Conservation (phyloP, 495 filamentous ascomycete species). For the Cercophora newfieldiana region DNA sequence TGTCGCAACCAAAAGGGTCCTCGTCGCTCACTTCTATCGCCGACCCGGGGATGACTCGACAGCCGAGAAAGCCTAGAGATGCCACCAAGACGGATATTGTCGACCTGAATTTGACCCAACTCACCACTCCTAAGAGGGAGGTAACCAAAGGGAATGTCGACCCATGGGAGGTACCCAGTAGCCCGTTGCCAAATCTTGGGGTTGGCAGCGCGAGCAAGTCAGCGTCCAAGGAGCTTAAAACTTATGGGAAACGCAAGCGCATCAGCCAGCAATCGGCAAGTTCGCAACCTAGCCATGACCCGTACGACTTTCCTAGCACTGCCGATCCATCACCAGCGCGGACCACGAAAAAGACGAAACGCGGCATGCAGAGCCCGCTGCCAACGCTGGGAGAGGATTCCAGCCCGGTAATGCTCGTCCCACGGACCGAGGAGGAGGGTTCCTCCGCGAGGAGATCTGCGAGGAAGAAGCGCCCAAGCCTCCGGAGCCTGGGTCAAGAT, state of each 20-base stretch:
- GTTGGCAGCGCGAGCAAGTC: conserved; percentile 2
- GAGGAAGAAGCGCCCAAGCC: neutral
- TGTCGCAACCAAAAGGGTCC: neutral
- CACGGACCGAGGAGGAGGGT: conserved; percentile 4
- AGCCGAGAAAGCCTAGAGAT: conserved; percentile 2
- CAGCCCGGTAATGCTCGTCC: conserved; percentile 17
- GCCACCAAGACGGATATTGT: conserved; percentile 16
- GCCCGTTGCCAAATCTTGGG: too few relatives aligned
- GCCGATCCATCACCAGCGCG: conserved; percentile 17
- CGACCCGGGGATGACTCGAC: conserved; percentile 20
- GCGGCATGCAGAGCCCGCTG: neutral
- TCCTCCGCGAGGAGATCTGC: neutral
- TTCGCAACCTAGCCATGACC: conserved; percentile 23
- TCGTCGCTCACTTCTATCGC: conserved; percentile 25
- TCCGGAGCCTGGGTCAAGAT: neutral
- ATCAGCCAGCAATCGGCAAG: conserved; percentile 7
- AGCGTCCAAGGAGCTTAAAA: conserved; percentile 5
- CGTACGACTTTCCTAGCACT: conserved; percentile 22
- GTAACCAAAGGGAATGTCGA: conserved; percentile 3
- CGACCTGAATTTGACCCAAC: conserved; percentile 26
- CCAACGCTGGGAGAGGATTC: conserved; percentile 4
- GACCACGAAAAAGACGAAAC: conserved; percentile 9
- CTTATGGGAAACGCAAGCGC: conserved; percentile 26
- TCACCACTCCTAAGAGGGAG: conserved; percentile 25
- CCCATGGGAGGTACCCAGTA: conserved; percentile 24